These are phyloP conservation scores for Calycina herbarum DNA, from an alignment of 2,329 filamentous ascomycete genomes.

Conservation along the genomic window DNA sequence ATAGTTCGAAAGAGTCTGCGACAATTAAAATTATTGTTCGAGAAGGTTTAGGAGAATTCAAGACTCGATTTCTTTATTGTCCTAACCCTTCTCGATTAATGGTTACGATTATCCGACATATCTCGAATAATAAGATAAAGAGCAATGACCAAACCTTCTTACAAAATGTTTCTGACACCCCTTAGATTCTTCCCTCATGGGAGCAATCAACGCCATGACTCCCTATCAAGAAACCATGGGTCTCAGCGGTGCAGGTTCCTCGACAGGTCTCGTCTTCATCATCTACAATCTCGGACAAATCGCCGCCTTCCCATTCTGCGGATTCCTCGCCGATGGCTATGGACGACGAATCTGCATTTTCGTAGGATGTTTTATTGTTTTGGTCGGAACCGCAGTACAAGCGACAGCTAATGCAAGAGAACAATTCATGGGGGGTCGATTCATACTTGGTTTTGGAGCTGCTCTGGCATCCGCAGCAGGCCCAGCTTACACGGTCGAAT, in stretches of 20 bases:
- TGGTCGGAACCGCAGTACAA: conserved; percentile 52
- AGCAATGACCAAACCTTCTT: background rate
- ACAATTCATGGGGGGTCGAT: conserved; percentile 57
- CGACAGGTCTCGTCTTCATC: conserved; percentile 28
- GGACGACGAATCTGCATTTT: conserved; percentile 58
- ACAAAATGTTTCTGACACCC: background rate
- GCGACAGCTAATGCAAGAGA: conserved; percentile 46
- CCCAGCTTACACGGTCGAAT: conserved; percentile 64
- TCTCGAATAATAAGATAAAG: too few species aligned
- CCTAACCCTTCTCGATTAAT: too few species aligned
- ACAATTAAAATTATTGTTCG: too few species aligned
- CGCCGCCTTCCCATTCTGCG: conserved; percentile 52
- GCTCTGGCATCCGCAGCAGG: conserved; percentile 59
- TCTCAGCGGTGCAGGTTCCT: conserved; percentile 21
- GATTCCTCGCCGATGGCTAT: conserved; percentile 51
- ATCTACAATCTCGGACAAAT: conserved; percentile 47
- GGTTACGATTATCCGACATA: too few species aligned
- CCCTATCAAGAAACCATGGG: conserved; percentile 40
- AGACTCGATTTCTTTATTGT: too few species aligned
- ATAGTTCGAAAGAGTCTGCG: too few species aligned
- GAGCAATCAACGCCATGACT: conserved; percentile 47
- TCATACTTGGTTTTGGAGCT: conserved; percentile 58
- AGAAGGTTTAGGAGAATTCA: too few species aligned
- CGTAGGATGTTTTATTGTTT: conserved; percentile 52
- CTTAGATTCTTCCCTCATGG: conserved; percentile 43